Base-by-base conservation (phyloP, 2,329 filamentous ascomycete species). In the Orbilia brochopaga region DNA sequence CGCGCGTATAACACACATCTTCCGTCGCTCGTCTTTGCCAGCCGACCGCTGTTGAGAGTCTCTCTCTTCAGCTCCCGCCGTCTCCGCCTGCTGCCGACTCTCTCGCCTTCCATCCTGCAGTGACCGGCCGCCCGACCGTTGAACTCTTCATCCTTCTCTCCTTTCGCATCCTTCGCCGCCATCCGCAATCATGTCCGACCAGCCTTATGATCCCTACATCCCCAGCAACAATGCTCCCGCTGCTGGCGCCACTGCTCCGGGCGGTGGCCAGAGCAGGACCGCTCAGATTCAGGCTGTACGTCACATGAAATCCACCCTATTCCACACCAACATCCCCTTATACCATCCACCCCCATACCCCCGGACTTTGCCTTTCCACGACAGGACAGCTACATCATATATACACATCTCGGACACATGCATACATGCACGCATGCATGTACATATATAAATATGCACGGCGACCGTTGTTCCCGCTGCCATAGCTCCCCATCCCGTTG, bases 141-240 rank as follows among this genome's bases (percentile, higher is more conserved):
- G n/a, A n/a, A n/a, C n/a, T n/a, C n/a, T n/a, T n/a, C n/a, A n/a
- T 59, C 48, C 54, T 64, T 64, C 44, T 40, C 35, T 37, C 32
- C n/a, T 44, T 6, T 19, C n/a, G n/a, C n/a, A n/a, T n/a, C 27
- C 24, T 15, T 42, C 37, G n/a, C 37, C 37, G 11, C 19, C 46
- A 23, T 13, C 37, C 50, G 24, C 23, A 65, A 70, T 32, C 13
- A 75, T 76, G 73, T 69, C 74, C 35, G 80, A 76, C 77, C 79
- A 83, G 77, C 90, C 90, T 76, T 95, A 95, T 81, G 91, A 95
- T 82, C 91, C 91, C 74, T 95, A 94, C 82, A 92, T 93, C 80
- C 91, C 91, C 79, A 86, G 85, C 79, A 87, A 87, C 81, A 83
- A 84, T 80, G 80, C 81, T 73, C 80, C 76, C 79, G 80, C 76